phyloP scores from a whole-genome alignment of 1,284 basidiomycete genomes.

The Sanghuangporus weigelae region DNA sequence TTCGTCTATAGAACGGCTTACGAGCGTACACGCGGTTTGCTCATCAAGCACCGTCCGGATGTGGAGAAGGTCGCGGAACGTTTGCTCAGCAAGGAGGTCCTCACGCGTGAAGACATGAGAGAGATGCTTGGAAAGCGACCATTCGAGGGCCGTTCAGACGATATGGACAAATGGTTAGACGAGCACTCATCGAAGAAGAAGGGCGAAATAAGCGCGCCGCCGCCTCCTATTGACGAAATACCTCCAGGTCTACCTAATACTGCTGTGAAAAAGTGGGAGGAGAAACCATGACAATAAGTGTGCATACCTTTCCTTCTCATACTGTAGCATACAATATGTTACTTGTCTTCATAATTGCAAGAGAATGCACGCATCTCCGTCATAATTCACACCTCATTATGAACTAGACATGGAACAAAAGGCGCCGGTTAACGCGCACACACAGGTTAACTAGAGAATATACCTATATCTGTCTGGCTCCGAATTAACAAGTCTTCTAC shows the following conservation, averaged over 20 bases:
- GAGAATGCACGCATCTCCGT: neutral
- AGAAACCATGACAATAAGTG: neutral
- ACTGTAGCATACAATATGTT: constrained; percentile 1
- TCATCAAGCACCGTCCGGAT: constrained; percentile 79
- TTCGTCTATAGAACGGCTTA: constrained; percentile 61
- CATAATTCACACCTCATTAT: too few relatives aligned
- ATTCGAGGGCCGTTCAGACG: constrained; percentile 73
- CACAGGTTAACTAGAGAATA: neutral
- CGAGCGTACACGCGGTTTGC: constrained; percentile 75
- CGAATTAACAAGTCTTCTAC: constrained; percentile 9
- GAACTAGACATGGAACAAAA: too few relatives aligned
- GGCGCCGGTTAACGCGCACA: too few relatives aligned
- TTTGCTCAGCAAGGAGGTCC: constrained; percentile 90
- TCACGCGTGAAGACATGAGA: constrained; percentile 92
- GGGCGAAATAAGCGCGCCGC: constrained; percentile 16
- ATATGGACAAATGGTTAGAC: constrained; percentile 93
- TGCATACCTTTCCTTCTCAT: neutral
- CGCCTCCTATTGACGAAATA: constrained; percentile 13
- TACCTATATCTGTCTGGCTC: neutral
- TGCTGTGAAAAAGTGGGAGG: constrained; percentile 8
- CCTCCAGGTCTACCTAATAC: constrained; percentile 6
- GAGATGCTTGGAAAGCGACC: constrained; percentile 80
- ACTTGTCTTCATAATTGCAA: neutral
- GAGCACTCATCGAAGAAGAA: constrained; percentile 52
- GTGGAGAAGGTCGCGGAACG: constrained; percentile 94